These are phyloP conservation scores for Sanghuangporus weigelae DNA, from an alignment of 1,284 basidiomycete genomes.

Conservation along the genomic window DNA sequence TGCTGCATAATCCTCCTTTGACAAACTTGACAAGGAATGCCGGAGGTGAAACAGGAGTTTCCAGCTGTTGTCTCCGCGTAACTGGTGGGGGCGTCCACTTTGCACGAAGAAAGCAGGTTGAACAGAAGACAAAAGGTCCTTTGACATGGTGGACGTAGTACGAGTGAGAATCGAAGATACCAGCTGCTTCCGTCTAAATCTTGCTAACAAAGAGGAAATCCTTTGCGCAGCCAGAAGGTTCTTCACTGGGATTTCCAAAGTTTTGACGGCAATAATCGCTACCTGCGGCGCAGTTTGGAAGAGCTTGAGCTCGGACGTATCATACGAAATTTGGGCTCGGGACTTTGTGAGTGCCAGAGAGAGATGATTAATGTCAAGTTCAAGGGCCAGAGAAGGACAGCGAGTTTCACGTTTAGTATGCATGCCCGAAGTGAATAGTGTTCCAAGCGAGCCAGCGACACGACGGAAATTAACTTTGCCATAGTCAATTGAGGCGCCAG, in stretches of 20 bases:
- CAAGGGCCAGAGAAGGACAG: neutral
- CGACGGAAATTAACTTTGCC: neutral
- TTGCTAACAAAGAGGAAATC: neutral
- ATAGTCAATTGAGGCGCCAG: neutral
- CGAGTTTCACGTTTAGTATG: neutral
- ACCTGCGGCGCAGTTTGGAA: slow-evolving; percentile 17
- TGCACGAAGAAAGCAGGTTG: slow-evolving; percentile 79
- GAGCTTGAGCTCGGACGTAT: neutral
- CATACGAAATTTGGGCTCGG: slow-evolving; percentile 1
- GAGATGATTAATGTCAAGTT: neutral
- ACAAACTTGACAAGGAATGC: slow-evolving; percentile 37
- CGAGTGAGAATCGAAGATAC: slow-evolving; percentile 44
- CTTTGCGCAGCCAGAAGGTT: neutral
- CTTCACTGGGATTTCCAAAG: neutral
- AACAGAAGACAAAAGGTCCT: slow-evolving; percentile 72
- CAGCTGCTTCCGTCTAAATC: slow-evolving; percentile 22
- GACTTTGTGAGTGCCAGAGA: neutral
- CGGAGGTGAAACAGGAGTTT: slow-evolving; percentile 72
- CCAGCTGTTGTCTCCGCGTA: slow-evolving; percentile 62
- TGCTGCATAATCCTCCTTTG: neutral
- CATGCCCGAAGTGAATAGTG: neutral
- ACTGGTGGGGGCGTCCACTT: slow-evolving; percentile 53
- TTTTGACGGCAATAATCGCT: slow-evolving; percentile 12
- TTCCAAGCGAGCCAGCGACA: neutral
- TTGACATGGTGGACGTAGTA: slow-evolving; percentile 43